These are phyloP conservation scores for Ceratocystis cacaofunesta DNA, from an alignment of 2,329 filamentous ascomycete genomes.

Conservation along the genomic window DNA sequence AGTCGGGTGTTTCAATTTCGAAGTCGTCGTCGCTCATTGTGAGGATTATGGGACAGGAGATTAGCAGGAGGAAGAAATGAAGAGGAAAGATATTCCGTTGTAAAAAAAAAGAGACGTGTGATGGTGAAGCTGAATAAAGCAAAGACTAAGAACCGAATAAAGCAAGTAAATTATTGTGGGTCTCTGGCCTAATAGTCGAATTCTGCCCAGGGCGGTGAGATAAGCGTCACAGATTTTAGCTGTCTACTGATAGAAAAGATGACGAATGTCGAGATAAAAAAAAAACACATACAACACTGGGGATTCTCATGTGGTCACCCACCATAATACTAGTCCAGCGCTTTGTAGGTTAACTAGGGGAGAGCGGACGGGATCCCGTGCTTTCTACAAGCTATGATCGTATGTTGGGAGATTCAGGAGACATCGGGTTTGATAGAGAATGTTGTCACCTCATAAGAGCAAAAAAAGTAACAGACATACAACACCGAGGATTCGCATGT, in stretches of 20 bases:
- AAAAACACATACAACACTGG: neutral
- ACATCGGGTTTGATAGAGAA: no score
- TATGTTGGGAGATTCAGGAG: no score
- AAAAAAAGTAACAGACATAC: no score
- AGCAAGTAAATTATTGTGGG: neutral
- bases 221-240: neutral
- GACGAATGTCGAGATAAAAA: neutral
- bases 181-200: neutral
- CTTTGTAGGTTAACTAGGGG: no score
- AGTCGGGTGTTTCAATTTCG: slow-evolving; percentile 35
- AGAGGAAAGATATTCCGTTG: neutral
- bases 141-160: neutral
- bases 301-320: neutral
- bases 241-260: neutral
- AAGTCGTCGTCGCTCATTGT: slow-evolving; percentile 40
- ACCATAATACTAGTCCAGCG: neutral
- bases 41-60: neutral
- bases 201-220: neutral
- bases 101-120: neutral
- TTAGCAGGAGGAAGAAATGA: neutral
- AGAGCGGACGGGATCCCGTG: no score
- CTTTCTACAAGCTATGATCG: no score
- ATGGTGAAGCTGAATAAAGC: neutral
- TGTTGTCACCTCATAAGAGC: no score
- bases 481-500: no score